These are phyloP conservation scores for Gynostemma pentaphyllum DNA, from an alignment of 306 rosid species.

Conservation along the genomic window DNA sequence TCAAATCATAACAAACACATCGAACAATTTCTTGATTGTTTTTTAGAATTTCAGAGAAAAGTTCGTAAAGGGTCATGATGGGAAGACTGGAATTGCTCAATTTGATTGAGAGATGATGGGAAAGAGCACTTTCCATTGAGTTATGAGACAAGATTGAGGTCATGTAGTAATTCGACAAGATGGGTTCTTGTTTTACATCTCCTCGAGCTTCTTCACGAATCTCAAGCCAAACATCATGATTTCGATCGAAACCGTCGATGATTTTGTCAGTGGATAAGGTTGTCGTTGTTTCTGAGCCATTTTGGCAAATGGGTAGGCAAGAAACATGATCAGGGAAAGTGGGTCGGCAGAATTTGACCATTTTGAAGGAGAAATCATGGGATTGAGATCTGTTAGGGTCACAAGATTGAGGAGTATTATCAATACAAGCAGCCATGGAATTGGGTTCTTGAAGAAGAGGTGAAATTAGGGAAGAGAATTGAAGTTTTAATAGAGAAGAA, in stretches of 20 bases:
- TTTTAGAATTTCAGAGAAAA: conserved; percentile 31
- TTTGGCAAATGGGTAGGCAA: conserved; percentile 19
- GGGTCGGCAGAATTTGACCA: conserved; percentile 22
- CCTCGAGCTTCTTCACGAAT: conserved; percentile 52
- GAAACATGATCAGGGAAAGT: conserved; percentile 27
- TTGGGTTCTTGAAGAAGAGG: neutral
- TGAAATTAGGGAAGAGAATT: neutral
- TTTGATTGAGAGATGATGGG: conserved; percentile 45
- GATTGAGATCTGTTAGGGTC: conserved; percentile 26
- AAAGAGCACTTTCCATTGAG: conserved; percentile 44
- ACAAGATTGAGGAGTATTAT: conserved; percentile 27
- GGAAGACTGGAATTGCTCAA: conserved; percentile 42
- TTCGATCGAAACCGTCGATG: neutral
- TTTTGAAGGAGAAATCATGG: conserved; percentile 7
- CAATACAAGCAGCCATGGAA: conserved; percentile 44
- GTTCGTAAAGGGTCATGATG: conserved; percentile 27
- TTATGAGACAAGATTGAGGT: conserved; percentile 39
- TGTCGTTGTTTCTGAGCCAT: conserved; percentile 12
- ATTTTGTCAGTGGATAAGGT: conserved; percentile 4
- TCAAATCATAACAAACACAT: conserved; percentile 35
- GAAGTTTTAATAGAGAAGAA: conserved; percentile 4
- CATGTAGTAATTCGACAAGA: conserved; percentile 37
- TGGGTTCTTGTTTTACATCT: conserved; percentile 52
- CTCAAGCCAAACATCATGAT: conserved; percentile 6
- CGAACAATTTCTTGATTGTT: conserved; percentile 25